Percentiles rank a stretch among this genome's conserved stretches.
Evolutionary conservation across 2,329 filamentous ascomycete species (phyloP).

Genomic region (Monilinia fructigena): DNA sequence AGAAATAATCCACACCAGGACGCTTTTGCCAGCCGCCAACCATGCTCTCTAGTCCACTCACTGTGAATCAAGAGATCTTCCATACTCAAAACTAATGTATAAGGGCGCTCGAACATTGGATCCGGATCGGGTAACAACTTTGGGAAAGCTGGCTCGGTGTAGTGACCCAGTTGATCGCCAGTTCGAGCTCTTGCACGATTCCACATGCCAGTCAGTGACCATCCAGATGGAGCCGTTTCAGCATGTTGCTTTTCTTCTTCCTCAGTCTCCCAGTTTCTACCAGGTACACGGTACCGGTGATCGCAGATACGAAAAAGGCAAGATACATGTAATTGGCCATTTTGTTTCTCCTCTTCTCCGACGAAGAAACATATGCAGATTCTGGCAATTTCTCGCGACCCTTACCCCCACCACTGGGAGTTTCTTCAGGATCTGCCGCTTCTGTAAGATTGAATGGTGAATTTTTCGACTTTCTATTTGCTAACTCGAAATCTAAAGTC

Average conservation of each 20-base stretch:
- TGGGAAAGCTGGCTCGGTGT: slow-evolving; percentile 91
- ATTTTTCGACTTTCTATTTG: slow-evolving; percentile 41
- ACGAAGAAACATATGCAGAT: slow-evolving; percentile 85
- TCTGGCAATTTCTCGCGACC: slow-evolving; percentile 68
- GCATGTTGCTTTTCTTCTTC: slow-evolving; percentile 68
- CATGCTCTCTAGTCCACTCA: slow-evolving; percentile 90
- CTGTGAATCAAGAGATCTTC: slow-evolving; percentile 94
- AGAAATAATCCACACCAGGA: slow-evolving; percentile 93
- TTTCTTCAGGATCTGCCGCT: slow-evolving; percentile 42
- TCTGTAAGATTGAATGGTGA: slow-evolving; percentile 52
- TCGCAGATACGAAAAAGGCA: slow-evolving; percentile 56
- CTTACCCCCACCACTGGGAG: slow-evolving; percentile 48
- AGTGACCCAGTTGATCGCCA: slow-evolving; percentile 78
- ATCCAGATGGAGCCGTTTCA: slow-evolving; percentile 73
- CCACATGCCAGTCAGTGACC: slow-evolving; percentile 74
- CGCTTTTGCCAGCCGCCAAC: slow-evolving; percentile 96
- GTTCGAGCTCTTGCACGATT: slow-evolving; percentile 74
- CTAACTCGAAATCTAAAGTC: slow-evolving; percentile 76
- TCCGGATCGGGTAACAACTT: slow-evolving; percentile 86
- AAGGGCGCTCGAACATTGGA: slow-evolving; percentile 77
- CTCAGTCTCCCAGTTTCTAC: slow-evolving; percentile 78
- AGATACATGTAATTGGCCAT: slow-evolving; percentile 75
- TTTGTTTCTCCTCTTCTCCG: slow-evolving; percentile 75
- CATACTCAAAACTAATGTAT: slow-evolving; percentile 87
- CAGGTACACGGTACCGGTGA: slow-evolving; percentile 60